A percentile compares a stretch with the other conserved stretches of the same genome.
Evolutionary conservation across 371 early-diverging fungal species (phyloP).

Genomic region (Haplosporangium sp.): DNA sequence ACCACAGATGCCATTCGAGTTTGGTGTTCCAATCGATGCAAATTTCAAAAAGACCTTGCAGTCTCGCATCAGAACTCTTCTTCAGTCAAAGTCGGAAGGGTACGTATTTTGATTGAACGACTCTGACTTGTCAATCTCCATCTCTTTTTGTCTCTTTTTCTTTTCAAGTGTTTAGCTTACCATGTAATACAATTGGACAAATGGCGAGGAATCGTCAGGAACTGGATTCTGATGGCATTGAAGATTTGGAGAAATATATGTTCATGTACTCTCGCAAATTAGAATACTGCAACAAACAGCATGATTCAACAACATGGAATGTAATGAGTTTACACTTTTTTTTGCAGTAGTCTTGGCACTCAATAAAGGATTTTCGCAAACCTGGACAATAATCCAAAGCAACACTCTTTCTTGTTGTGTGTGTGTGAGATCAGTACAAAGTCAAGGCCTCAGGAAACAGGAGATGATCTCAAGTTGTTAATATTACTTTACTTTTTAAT

Average conservation of each 20-base stretch:
- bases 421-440: not conserved
- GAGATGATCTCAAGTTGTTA: not conserved
- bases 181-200: not conserved
- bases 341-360: not conserved
- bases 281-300: not conserved
- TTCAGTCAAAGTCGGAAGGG: constrained; percentile 45
- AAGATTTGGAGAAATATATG: not conserved
- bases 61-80: constrained; percentile 31
- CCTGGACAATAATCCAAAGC: not conserved
- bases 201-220: not conserved
- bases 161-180: not conserved
- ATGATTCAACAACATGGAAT: not conserved
- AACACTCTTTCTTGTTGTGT: not conserved
- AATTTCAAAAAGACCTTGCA: constrained; percentile 32
- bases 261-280: not conserved
- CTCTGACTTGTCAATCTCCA: not conserved
- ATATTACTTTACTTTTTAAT: not conserved
- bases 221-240: not conserved
- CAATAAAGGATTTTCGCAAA: not conserved
- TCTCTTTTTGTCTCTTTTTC: not conserved
- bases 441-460: not conserved
- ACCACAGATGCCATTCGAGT: constrained; percentile 39
- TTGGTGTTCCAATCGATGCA: constrained; percentile 36
- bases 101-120: constrained; percentile 9
- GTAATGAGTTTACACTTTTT: not conserved